Evolutionary conservation across 2,329 filamentous ascomycete species (phyloP).

Genomic region (Ramularia endophylla): DNA sequence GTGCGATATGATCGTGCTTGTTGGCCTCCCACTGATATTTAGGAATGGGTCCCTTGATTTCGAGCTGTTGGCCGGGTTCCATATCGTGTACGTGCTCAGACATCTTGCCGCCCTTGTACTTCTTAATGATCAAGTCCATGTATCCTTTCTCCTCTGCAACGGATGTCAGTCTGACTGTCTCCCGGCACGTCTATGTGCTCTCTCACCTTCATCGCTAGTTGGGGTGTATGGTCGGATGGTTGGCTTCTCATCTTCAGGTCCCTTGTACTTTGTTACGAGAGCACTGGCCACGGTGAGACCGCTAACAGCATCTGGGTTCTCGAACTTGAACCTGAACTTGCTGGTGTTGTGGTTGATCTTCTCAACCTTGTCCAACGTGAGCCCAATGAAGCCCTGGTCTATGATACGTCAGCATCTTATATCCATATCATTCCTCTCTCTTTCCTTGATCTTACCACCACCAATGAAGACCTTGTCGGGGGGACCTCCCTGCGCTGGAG

Average conservation of each 20-base stretch:
- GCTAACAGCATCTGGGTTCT: slow-evolving; percentile 75
- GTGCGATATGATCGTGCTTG: slow-evolving; percentile 83
- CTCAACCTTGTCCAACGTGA: slow-evolving; percentile 74
- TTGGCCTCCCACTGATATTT: slow-evolving; percentile 88
- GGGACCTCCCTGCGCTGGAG: slow-evolving; percentile 31
- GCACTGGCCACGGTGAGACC: slow-evolving; percentile 78
- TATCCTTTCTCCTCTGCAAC: slow-evolving; percentile 63
- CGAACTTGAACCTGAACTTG: slow-evolving; percentile 80
- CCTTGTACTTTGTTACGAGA: slow-evolving; percentile 86
- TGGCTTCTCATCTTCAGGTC: slow-evolving; percentile 74
- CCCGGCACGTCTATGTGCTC: not conserved
- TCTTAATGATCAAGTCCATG: slow-evolving; percentile 86
- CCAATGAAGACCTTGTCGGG: slow-evolving; percentile 61
- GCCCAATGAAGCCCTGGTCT: slow-evolving; percentile 80
- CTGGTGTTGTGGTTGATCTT: slow-evolving; percentile 92
- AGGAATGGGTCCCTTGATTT: slow-evolving; percentile 91
- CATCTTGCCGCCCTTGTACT: slow-evolving; percentile 88
- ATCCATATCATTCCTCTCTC: no score
- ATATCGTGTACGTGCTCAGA: slow-evolving; percentile 81
- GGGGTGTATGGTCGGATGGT: slow-evolving; percentile 92
- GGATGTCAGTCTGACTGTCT: not conserved
- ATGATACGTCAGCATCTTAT: not conserved
- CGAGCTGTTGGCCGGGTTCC: slow-evolving; percentile 72
- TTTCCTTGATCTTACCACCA: slow-evolving; percentile 37
- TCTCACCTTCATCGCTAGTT: slow-evolving; percentile 71